Percentiles rank a stretch among this genome's conserved stretches.
Evolutionary conservation across 2,329 filamentous ascomycete genomes (phyloP).

Genomic region (Beauveria caledonica): DNA sequence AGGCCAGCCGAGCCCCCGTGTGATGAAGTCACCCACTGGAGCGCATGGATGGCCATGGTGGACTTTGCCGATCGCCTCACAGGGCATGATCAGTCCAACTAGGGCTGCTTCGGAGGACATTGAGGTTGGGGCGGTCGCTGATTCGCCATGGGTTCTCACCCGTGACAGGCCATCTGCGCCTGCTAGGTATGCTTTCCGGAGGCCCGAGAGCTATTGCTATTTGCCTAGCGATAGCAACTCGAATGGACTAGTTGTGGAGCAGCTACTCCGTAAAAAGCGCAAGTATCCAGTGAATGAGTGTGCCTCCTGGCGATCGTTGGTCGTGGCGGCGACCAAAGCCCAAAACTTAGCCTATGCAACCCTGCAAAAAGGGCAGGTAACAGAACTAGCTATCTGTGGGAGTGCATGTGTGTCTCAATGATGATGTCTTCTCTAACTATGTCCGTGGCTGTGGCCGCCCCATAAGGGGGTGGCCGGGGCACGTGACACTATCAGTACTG

Average conservation of each 20-base stretch:
- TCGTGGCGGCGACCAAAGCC: background rate
- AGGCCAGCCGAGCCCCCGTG: background rate
- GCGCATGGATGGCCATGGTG: background rate
- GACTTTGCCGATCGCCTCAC: background rate
- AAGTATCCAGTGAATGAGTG: background rate
- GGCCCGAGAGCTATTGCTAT: background rate
- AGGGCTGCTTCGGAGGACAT: constrained; percentile 5
- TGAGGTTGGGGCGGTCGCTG: background rate
- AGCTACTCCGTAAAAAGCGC: background rate
- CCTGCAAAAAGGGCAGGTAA: constrained; percentile 1
- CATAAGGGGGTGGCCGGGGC: too few species aligned
- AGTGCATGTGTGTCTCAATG: too few species aligned
- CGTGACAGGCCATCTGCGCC: background rate
- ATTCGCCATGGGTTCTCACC: background rate
- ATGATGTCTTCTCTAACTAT: too few species aligned
- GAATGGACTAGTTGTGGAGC: background rate
- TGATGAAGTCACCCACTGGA: constrained; percentile 1
- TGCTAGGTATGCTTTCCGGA: background rate
- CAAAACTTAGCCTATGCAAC: background rate
- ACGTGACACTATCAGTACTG: too few species aligned
- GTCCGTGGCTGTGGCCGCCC: too few species aligned
- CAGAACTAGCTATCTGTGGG: background rate
- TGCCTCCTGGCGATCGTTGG: background rate
- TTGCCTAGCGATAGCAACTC: background rate
- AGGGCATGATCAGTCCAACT: background rate